These are phyloP conservation scores for grape (Vitis vinifera) DNA, from an alignment of 164 flowering plant species.

Conservation along the genomic window ASM3070453v1 NC_081822.1:1262001-1262500, in stretches of 20 bases:
- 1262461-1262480: not conserved
- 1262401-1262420: slow-evolving; percentile 67
- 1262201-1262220: slow-evolving; percentile 78
- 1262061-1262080: slow-evolving; percentile 58
- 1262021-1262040: slow-evolving; percentile 54
- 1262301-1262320: not conserved
- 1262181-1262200: slow-evolving; percentile 73
- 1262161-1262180: slow-evolving; percentile 38
- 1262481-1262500: not conserved
- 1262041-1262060: slow-evolving; percentile 76
- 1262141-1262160: not conserved
- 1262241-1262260: slow-evolving; percentile 44
- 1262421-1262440: slow-evolving; percentile 59
- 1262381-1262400: slow-evolving; percentile 64
- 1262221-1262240: slow-evolving; percentile 70
- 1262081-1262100: not conserved
- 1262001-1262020: slow-evolving; percentile 71
- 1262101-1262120: not conserved
- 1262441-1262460: slow-evolving; percentile 60
- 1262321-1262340: not conserved
- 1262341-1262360: slow-evolving; percentile 38
- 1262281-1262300: not conserved
- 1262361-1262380: slow-evolving; percentile 61
- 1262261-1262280: not conserved
- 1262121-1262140: too few species aligned